Evolutionary conservation across 768 basidiomycete genomes (phyloP).

Genomic region (Psilocybe sp.): DNA sequence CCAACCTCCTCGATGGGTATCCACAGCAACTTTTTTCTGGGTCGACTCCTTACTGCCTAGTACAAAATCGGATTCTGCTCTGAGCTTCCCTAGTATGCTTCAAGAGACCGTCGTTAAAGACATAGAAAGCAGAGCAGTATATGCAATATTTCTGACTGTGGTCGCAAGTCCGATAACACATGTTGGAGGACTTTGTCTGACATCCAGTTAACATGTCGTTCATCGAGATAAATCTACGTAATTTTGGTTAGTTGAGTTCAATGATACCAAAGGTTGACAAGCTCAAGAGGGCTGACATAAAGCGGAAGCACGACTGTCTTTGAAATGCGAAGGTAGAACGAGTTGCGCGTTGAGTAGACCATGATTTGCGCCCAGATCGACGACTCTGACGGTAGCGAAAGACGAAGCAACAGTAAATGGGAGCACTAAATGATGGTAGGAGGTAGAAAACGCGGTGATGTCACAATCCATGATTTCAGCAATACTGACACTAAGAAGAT

Average conservation of each 20-base stretch:
- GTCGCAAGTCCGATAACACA: constrained; percentile 76
- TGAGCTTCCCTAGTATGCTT: constrained; percentile 68
- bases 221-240: constrained; percentile 78
- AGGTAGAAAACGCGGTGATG: too few relatives aligned
- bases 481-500: too few relatives aligned
- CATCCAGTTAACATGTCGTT: constrained; percentile 90
- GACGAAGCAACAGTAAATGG: too few relatives aligned
- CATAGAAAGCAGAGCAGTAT: not conserved
- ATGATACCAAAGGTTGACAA: not conserved
- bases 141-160: constrained; percentile 41
- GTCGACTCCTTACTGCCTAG: constrained; percentile 32
- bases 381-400: not conserved
- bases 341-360: constrained; percentile 80
- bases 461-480: too few relatives aligned
- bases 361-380: not conserved
- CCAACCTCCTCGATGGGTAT: constrained; percentile 83
- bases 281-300: constrained; percentile 49
- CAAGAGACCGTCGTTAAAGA: constrained; percentile 1
- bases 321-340: constrained; percentile 81
- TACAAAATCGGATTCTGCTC: constrained; percentile 50
- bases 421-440: too few relatives aligned
- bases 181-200: constrained; percentile 75
- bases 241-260: constrained; percentile 4
- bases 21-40: constrained; percentile 67
- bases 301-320: constrained; percentile 71